phyloP scores from a whole-genome alignment of 192 early-diverging fungal genomes.

The Gaertneriomyces sp. region DNA sequence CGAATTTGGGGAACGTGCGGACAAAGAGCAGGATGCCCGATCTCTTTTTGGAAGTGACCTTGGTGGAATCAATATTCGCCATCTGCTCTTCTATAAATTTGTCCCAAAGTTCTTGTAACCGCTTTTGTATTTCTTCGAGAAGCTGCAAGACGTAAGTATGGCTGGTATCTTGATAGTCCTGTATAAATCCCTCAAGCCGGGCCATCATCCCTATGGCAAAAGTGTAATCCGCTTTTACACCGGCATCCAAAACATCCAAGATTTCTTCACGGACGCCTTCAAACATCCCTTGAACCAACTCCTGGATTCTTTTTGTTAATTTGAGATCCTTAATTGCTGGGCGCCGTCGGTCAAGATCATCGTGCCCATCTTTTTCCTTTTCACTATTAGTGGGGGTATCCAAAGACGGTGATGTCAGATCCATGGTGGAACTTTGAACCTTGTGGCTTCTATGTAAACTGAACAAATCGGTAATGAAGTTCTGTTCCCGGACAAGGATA shows the following conservation, averaged over 20 bases:
- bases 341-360: slow-evolving; percentile 45
- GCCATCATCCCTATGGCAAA: slow-evolving; percentile 80
- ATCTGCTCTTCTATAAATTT: slow-evolving; percentile 83
- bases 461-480: slow-evolving; percentile 88
- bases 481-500: slow-evolving; percentile 81
- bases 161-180: slow-evolving; percentile 67
- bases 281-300: slow-evolving; percentile 77
- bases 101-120: slow-evolving; percentile 70
- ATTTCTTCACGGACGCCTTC: slow-evolving; percentile 69
- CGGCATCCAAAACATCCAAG: slow-evolving; percentile 69
- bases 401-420: slow-evolving; percentile 6
- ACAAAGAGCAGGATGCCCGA: slow-evolving; percentile 87
- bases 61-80: slow-evolving; percentile 84
- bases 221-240: slow-evolving; percentile 53
- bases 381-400: not conserved
- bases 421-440: not conserved
- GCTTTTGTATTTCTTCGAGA: slow-evolving; percentile 61
- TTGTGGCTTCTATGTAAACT: slow-evolving; percentile 40
- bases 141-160: slow-evolving; percentile 69
- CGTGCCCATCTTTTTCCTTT: slow-evolving; percentile 38
- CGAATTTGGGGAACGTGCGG: slow-evolving; percentile 84
- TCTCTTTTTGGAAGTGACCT: slow-evolving; percentile 80
- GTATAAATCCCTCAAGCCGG: slow-evolving; percentile 63
- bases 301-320: slow-evolving; percentile 64
- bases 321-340: slow-evolving; percentile 67